Percentiles rank a stretch among this genome's conserved stretches.
Conservation (phyloP, 306 rosid genomes). For the Glycine latifolia region DNA sequence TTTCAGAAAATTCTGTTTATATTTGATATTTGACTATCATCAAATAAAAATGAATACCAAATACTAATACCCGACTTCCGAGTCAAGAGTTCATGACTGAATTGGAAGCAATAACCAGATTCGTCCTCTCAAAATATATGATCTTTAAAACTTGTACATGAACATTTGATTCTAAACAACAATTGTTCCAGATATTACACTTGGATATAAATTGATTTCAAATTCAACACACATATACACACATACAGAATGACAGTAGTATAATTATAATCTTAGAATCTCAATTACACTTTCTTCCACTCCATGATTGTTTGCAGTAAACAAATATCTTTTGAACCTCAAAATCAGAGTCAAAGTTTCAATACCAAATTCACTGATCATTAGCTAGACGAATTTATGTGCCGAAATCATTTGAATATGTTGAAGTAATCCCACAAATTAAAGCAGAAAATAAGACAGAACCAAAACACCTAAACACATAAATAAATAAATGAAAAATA, state of each 20-base stretch:
- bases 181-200: background rate
- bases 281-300: too few species aligned
- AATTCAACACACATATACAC: background rate
- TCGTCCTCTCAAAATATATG: conserved; percentile 1
- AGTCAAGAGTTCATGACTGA: background rate
- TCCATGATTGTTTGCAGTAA: too few species aligned
- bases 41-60: too few species aligned
- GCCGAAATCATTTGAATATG: too few species aligned
- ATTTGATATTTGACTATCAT: background rate
- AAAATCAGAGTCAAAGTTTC: too few species aligned
- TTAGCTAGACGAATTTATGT: too few species aligned
- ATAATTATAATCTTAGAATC: too few species aligned
- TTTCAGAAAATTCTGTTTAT: background rate
- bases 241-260: too few species aligned
- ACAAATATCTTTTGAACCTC: too few species aligned
- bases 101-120: conserved; percentile 1
- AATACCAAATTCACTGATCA: too few species aligned
- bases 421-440: too few species aligned
- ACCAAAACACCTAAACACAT: background rate
- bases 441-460: background rate
- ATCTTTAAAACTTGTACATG: background rate
- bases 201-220: background rate
- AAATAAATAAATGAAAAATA: background rate
- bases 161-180: background rate
- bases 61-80: too few species aligned